Conservation (phyloP, 805 yeast species). For the Wickerhamiella sorbophila region DNA sequence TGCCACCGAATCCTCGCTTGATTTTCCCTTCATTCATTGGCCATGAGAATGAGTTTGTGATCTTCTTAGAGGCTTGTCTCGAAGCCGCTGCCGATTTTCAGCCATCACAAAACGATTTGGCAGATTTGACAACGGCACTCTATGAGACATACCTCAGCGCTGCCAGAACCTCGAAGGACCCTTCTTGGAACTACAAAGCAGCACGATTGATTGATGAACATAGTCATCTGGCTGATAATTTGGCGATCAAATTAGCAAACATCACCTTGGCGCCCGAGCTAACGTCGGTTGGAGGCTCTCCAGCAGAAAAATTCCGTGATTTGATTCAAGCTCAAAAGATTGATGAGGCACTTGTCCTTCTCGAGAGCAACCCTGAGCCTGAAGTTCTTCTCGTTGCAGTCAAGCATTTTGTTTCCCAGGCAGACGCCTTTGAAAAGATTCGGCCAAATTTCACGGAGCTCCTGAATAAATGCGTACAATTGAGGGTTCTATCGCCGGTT, state of each 20-base stretch:
- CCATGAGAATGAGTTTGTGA: conserved; percentile 77
- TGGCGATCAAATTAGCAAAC: conserved; percentile 27
- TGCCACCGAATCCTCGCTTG: conserved; percentile 80
- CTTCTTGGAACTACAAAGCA: conserved; percentile 61
- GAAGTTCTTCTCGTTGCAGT: conserved; percentile 54
- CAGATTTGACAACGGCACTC: conserved; percentile 60
- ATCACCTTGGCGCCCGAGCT: conserved; percentile 13
- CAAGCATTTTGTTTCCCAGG: conserved; percentile 44
- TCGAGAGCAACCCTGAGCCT: conserved; percentile 47
- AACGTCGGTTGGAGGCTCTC: conserved; percentile 28
- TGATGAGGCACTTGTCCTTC: conserved; percentile 39
- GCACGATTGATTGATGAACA: conserved; percentile 35
- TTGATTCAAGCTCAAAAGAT: conserved; percentile 46
- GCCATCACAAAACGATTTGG: conserved; percentile 53
- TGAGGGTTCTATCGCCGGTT: conserved; percentile 49
- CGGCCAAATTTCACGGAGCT: conserved; percentile 40
- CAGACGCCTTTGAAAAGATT: conserved; percentile 34
- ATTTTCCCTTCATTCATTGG: conserved; percentile 78
- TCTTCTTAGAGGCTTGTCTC: conserved; percentile 81
- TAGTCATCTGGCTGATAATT: conserved; percentile 39
- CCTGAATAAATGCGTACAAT: conserved; percentile 37
- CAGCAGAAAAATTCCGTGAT: conserved; percentile 53
- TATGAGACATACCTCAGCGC: conserved; percentile 67
- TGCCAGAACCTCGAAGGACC: conserved; percentile 29
- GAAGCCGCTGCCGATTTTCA: conserved; percentile 65